phyloP scores from a whole-genome alignment of 257 asterid species.

The Fraxinus cuspidata region DNA sequence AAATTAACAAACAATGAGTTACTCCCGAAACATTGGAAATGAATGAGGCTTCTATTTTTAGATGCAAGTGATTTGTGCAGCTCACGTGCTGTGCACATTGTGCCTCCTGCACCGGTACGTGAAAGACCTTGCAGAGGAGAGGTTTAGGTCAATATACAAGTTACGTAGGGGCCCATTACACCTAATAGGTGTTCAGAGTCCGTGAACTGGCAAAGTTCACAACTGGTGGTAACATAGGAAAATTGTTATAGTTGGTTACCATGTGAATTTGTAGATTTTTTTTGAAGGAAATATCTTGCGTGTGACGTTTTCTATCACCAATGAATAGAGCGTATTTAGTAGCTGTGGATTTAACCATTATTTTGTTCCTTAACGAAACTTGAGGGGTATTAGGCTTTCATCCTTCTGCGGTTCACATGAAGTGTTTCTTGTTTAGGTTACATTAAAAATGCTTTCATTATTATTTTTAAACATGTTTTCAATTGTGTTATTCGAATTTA shows the following conservation, averaged over 20 bases:
- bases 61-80: too few relatives aligned
- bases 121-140: background rate
- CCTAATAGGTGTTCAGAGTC: background rate
- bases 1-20: too few relatives aligned
- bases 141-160: background rate
- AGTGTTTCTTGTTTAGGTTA: background rate
- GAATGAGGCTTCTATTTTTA: too few relatives aligned
- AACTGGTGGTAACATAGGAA: background rate
- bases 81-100: too few relatives aligned
- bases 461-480: background rate
- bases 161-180: background rate
- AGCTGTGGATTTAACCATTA: background rate
- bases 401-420: background rate
- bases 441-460: background rate
- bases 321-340: background rate
- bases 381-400: background rate
- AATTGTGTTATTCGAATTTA: too few relatives aligned
- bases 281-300: background rate
- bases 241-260: background rate
- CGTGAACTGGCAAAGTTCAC: background rate
- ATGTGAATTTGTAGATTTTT: background rate
- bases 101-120: background rate
- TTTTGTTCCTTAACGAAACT: background rate
- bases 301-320: background rate
- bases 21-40: constrained; percentile 26